Evolutionary conservation across 140 eudicot species (phyloP).

Genomic region (Eryngium alpinum): DNA sequence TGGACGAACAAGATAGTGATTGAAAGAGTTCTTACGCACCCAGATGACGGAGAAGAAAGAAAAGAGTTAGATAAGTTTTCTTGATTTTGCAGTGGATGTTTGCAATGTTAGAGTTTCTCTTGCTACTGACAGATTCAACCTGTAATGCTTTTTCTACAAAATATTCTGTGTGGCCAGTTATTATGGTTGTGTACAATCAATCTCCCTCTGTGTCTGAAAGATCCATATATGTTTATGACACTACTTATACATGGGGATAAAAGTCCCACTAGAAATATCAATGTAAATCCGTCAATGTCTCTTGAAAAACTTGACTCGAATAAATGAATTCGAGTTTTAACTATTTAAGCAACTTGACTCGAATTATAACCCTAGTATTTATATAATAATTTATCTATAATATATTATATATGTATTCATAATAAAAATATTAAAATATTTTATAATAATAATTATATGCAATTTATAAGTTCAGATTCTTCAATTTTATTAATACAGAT

Average conservation of each 20-base stretch:
- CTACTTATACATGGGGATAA: background rate
- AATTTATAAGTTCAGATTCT: no score
- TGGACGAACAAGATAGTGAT: background rate
- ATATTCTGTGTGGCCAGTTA: background rate
- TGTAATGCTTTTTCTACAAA: background rate
- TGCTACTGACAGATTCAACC: background rate
- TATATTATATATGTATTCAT: no score
- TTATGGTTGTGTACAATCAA: background rate
- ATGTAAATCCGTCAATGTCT: no score
- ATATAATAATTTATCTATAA: no score
- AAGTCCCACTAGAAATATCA: no score
- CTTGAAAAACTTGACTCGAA: no score
- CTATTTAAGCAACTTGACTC: no score
- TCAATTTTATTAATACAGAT: no score
- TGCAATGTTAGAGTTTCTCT: conserved; percentile 12
- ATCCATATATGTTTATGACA: background rate
- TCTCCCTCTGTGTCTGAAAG: background rate
- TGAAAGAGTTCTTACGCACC: background rate
- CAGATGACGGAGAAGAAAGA: conserved; percentile 9
- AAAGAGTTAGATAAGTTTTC: conserved; percentile 10
- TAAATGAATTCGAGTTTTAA: no score
- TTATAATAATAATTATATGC: no score
- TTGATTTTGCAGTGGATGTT: background rate
- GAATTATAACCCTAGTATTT: no score
- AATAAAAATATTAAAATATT: no score